Conservation (phyloP, 208 protist species). For the Leishmania turanica region DNA sequence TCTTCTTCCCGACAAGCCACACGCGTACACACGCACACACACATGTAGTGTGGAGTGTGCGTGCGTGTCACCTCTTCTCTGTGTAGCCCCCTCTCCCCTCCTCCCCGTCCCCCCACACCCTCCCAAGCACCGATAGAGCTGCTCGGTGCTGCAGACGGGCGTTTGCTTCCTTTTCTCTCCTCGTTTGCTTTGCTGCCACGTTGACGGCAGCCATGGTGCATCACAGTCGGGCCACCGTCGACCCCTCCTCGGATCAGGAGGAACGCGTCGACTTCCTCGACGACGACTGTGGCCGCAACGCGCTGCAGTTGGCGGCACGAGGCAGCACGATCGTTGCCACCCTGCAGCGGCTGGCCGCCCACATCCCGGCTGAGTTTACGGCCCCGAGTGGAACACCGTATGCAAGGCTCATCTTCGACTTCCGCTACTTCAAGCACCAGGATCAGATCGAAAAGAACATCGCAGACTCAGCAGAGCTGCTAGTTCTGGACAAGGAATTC, state of each 20-base stretch:
- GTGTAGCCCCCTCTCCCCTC: too few relatives aligned
- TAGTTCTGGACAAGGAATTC: constrained; percentile 79
- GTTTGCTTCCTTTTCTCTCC: not conserved
- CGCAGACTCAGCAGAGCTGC: constrained; percentile 51
- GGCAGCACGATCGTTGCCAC: constrained; percentile 95
- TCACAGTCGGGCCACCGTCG: too few relatives aligned
- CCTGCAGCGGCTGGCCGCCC: constrained; percentile 87
- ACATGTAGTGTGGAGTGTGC: not conserved
- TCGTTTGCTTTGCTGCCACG: not conserved
- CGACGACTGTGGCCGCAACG: constrained; percentile 92
- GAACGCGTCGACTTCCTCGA: constrained; percentile 66
- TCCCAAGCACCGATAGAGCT: not conserved
- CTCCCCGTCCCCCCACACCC: not conserved
- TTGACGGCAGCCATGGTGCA: constrained; percentile 2
- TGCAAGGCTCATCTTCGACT: constrained; percentile 92
- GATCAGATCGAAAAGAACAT: constrained; percentile 87
- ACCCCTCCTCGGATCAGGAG: constrained; percentile 1
- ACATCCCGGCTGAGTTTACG: constrained; percentile 92
- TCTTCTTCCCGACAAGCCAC: not conserved
- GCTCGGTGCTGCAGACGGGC: not conserved
- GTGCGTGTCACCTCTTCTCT: not conserved
- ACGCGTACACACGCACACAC: not conserved
- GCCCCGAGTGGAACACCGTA: constrained; percentile 65
- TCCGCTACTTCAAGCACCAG: constrained; percentile 88
- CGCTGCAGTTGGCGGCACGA: constrained; percentile 88